Evolutionary conservation across 129 eudicot species (phyloP), one percentile per base, ranked within the genome.

Genomic region (Solidago caesia): DNA sequence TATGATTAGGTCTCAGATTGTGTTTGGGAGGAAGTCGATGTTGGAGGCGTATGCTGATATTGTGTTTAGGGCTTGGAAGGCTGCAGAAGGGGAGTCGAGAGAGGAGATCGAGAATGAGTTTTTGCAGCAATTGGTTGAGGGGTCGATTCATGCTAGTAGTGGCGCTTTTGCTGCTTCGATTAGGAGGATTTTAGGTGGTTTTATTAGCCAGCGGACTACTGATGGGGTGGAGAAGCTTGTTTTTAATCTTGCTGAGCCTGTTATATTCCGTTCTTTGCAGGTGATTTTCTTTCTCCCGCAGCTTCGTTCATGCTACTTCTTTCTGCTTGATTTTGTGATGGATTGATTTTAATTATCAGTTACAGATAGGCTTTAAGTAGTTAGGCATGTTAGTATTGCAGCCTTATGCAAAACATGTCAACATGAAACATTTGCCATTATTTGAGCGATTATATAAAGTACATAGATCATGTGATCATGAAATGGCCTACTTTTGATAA

Each of bases 31-130:
- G 71, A 95, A 89, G 61, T 95, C 99, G 2, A 85, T 89, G 90
- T 69, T 91, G 87, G 99, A 95, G 85, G 99, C 94, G 1, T 95
- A 88, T 75, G 96, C 90, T 44, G 99, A 95, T 70, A 87, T 95
- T 79, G 81, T 95, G 52, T 95, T 95, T 55, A 68, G 88, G 65
- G 99, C 94, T 15, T 95, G 99, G 99, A 91, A 85, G 79, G 77
- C 76, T 64, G 88, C 77, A 42, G 89, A 91, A 16, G 91, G 82
- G 55, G 89, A 72, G 21, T 72, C 81, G 5, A 87, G 76, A 77
- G 81, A 81, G 42, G 99, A 87, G 82, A 95, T 95, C 46, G 99
- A 88, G 83, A 83, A 84, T 39, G 88, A 85, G 42, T 91, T 95
- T 69, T 66, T 95, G 80, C 96, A 84, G 67, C 86, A 81, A 13